Evolutionary conservation across 257 asterid species (phyloP), one percentile per base, ranked within the genome.

Genomic region (Misopates orontium): DNA sequence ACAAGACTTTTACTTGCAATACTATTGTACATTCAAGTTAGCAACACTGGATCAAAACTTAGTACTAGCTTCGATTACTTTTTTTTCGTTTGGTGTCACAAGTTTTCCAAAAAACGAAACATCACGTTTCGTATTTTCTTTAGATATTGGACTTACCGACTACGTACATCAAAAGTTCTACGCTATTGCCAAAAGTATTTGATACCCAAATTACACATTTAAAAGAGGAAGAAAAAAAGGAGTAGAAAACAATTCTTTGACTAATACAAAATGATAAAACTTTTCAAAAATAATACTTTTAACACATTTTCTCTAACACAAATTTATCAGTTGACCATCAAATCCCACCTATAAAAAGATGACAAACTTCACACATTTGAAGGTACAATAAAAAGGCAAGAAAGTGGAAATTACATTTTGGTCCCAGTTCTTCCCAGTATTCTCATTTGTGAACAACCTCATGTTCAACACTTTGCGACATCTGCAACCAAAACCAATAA

Each of bases 381-480:
- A 8, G 55, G 32, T 1, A 44, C 21, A n/a, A 55, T 1, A 45
- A 19, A 39, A 15, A 15, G 48, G 42, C 48, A 52, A 21, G 65
- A 50, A 50, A 23, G 57, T 28, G n/a, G 64, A 32, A 79, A 68
- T 78, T 89, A 92, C 98, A 87, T 73, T 92, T 51, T 64, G 91
- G 85, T 89, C 98, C 96, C 97, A 92, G 36, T 71, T 76, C 66
- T 82, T 87, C 17, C 97, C 96, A 41, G 84, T 78, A 59, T 74
- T 81, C 64, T 85, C 93, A 73, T 85, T 84, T 28, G 86, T 82
- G 67, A 81, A 92, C 80, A 92, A 66, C 70, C 98, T 81, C 97
- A 89, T 92, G 54, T 85, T 92, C 88, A 92, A 76, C 80, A 89
- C 98, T 82, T 89, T 92, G 72, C 91, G 86, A 57, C 98, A 92